Conservation (phyloP, 179 eudicot species). For the Sideroxylon spinosum region DNA sequence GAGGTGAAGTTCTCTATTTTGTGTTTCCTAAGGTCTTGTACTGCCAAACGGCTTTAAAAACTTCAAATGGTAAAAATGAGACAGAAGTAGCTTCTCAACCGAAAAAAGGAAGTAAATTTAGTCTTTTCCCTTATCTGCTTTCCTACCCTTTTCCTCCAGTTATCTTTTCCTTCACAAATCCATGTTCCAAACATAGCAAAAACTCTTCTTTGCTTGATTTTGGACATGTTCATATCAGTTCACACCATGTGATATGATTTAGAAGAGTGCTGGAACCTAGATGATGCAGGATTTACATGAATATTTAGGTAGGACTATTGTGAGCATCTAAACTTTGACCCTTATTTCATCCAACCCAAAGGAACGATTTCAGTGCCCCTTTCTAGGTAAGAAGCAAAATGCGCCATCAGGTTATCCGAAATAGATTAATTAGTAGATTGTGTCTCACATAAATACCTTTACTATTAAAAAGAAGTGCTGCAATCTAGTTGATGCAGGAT, state of each 20-base stretch:
- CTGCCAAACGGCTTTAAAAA: not conserved
- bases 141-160: too few species aligned
- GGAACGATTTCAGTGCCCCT: too few species aligned
- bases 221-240: not conserved
- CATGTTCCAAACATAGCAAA: not conserved
- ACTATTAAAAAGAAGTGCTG: too few species aligned
- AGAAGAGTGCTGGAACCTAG: conserved; percentile 1
- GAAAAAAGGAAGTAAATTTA: not conserved
- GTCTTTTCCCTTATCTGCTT: too few species aligned
- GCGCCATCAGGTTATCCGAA: too few species aligned
- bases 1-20: conserved; percentile 47
- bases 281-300: not conserved
- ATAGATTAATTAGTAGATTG: too few species aligned
- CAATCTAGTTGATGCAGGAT: too few species aligned
- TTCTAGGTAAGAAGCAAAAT: too few species aligned
- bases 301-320: not conserved
- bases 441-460: too few species aligned
- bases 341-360: too few species aligned
- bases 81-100: not conserved
- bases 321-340: too few species aligned
- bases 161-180: too few species aligned
- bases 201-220: conserved; percentile 1
- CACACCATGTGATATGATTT: not conserved
- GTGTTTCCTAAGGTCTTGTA: conserved; percentile 2
- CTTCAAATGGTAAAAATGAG: not conserved